A percentile compares a stretch with the other conserved stretches of the same genome.
Evolutionary conservation across 192 early-diverging fungal genomes (phyloP).

Genomic region (Globomyces pollinis-pini): DNA sequence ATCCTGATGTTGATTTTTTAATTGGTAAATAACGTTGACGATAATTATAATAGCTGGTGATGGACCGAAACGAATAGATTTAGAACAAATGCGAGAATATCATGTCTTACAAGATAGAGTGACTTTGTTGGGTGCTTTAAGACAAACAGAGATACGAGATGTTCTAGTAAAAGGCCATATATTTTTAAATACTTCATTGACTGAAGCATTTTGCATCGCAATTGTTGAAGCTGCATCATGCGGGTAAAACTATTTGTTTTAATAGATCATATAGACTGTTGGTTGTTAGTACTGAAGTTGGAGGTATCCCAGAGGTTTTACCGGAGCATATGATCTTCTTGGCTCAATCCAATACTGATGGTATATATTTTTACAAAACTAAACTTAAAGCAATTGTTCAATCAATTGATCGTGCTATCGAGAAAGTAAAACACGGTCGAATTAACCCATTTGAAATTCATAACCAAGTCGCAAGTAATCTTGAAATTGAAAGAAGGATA

Average conservation of each 20-base stretch:
- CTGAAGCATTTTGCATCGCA: conserved; percentile 97
- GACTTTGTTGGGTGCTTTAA: conserved; percentile 73
- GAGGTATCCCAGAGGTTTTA: conserved; percentile 93
- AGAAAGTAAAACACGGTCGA: conserved; percentile 45
- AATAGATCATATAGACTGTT: no score
- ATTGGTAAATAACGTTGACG: conserved; percentile 69
- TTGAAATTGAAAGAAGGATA: no score
- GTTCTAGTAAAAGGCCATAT: conserved; percentile 90
- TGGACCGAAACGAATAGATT: conserved; percentile 89
- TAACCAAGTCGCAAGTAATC: conserved; percentile 70
- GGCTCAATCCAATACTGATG: conserved; percentile 77
- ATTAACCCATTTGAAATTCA: conserved; percentile 57
- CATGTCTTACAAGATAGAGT: conserved; percentile 89
- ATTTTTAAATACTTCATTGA: conserved; percentile 94
- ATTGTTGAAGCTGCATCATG: conserved; percentile 97
- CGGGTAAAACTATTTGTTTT: no score
- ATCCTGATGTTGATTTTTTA: conserved; percentile 77
- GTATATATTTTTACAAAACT: no score
- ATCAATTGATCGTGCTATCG: conserved; percentile 60
- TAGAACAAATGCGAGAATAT: conserved; percentile 96
- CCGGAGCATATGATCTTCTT: conserved; percentile 89
- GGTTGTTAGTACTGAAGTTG: conserved; percentile 93
- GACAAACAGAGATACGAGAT: conserved; percentile 73
- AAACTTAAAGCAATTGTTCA: conserved; percentile 22
- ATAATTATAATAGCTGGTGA: conserved; percentile 71